phyloP scores from a whole-genome alignment of 2,329 filamentous ascomycete species.

The Xylaria sp. region DNA sequence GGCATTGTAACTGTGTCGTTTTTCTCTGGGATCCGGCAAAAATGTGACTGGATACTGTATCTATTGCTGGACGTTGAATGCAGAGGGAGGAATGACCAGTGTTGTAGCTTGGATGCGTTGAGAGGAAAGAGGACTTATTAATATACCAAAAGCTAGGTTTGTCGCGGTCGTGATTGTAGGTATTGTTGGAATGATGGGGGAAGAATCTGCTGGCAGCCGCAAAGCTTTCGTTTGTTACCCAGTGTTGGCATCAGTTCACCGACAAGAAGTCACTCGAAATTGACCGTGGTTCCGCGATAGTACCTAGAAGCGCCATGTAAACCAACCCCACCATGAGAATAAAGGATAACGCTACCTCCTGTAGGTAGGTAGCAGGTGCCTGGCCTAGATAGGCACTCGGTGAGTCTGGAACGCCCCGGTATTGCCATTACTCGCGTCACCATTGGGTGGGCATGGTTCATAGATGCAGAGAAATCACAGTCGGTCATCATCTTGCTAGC shows the following conservation, averaged over 20 bases:
- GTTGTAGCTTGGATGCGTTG: background rate
- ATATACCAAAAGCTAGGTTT: too few relatives aligned
- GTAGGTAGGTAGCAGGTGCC: background rate
- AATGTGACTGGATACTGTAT: too few relatives aligned
- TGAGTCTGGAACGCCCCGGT: background rate
- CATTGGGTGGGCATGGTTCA: conserved; percentile 8
- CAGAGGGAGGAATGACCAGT: background rate
- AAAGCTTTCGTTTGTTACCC: background rate
- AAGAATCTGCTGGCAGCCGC: background rate
- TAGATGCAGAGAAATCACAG: too few relatives aligned
- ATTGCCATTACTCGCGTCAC: background rate
- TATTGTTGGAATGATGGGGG: background rate
- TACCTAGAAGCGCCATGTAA: conserved; percentile 13
- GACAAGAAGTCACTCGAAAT: conserved; percentile 3
- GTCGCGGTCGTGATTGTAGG: too few relatives aligned
- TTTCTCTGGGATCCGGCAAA: too few relatives aligned
- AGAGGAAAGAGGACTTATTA: too few relatives aligned
- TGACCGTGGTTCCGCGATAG: background rate
- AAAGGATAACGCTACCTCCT: background rate
- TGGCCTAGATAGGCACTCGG: background rate
- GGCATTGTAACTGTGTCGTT: conserved; percentile 17
- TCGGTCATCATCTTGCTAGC: too few relatives aligned
- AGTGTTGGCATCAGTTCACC: background rate
- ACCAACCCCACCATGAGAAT: conserved; percentile 4
- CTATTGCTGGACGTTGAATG: too few relatives aligned